Evolutionary conservation across 2,329 filamentous ascomycete genomes (phyloP), one percentile per base, ranked within the genome.

Genomic region (Ceratocystiopsis minuta): DNA sequence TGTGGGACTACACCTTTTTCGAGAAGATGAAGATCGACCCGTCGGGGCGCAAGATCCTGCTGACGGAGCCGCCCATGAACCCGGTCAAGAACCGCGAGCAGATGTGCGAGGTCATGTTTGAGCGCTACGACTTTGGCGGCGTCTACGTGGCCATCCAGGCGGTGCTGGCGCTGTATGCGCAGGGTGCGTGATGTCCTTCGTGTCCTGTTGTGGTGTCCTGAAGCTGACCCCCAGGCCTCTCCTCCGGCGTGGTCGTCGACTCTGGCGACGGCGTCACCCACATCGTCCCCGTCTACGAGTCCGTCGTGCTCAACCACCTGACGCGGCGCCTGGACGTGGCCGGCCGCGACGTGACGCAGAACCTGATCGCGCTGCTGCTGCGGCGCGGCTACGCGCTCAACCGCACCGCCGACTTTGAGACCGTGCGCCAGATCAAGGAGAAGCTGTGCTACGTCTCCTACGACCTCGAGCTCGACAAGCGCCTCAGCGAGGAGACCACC

Each of bases 391-490:
- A 98, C 61, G 86, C 90, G 33, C 76, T 98, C 48, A 98, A 98
- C 74, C 78, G 90, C 59, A 98, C 90, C 13, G 90, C 90, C 57
- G 90, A 98, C 60, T 98, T 98, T 61, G 90, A 98, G 64, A 98
- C 90, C 4, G 90, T 98, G 43, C 82, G 90, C 48, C 88, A 96
- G 61, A 96, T 98, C 68, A 98, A 98, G 67, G 90, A 98, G 70
- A 98, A 98, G 71, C 80, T 98, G 40, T 96, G 90, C 71, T 98
- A 98, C 60, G 88, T 98, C 44, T 95, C 87, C 13, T 98, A 96
- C 67, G 90, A 98, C 60, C 74, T 98, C 44, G 86, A 93, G 62
- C 70, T 98, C 43, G 90, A 98, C 68, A 87, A 96, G 66, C 78
- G 83, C 52, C 75, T 98, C 49, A 92, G 84, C 55, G 90, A 98